Conservation (phyloP, 495 filamentous ascomycete species). For the Articulospora tetracladia region DNA sequence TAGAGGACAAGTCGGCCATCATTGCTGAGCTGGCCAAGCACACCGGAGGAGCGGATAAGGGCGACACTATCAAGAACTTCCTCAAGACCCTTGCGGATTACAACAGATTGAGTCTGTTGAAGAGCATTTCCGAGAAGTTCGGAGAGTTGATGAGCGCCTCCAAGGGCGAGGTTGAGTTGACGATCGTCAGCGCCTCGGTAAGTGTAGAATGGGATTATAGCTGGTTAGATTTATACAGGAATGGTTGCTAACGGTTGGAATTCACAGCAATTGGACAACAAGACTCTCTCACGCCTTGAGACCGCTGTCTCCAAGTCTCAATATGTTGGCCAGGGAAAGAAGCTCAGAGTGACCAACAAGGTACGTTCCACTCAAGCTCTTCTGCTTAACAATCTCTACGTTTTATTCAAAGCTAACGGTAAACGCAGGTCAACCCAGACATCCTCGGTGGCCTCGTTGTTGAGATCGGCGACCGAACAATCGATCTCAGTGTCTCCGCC, state of each 20-base stretch:
- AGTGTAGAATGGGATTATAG: slow-evolving; percentile 18
- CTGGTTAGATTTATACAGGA: slow-evolving; percentile 2
- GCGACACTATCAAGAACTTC: slow-evolving; percentile 90
- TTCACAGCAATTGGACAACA: slow-evolving; percentile 82
- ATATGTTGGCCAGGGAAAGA: slow-evolving; percentile 89
- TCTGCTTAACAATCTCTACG: neutral
- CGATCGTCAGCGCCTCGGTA: slow-evolving; percentile 87
- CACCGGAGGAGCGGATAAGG: slow-evolving; percentile 62
- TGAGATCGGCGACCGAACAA: slow-evolving; percentile 95
- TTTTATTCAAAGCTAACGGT: too few relatives aligned
- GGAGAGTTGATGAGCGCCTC: slow-evolving; percentile 78
- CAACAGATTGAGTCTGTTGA: slow-evolving; percentile 83
- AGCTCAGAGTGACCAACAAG: slow-evolving; percentile 92
- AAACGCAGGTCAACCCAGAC: slow-evolving; percentile 88
- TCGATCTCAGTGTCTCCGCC: slow-evolving; percentile 91
- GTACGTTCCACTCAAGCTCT: slow-evolving; percentile 46
- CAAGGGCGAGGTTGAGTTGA: slow-evolving; percentile 88
- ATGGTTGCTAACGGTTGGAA: slow-evolving; percentile 11
- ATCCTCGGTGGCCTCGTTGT: slow-evolving; percentile 92
- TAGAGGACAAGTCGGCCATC: slow-evolving; percentile 77
- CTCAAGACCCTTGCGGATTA: slow-evolving; percentile 85
- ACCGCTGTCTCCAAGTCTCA: slow-evolving; percentile 81
- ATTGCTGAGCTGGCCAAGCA: slow-evolving; percentile 79
- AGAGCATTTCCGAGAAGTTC: slow-evolving; percentile 85
- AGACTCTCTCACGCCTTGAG: slow-evolving; percentile 80